These are phyloP conservation scores for Phanerochaete sordida DNA, from an alignment of 768 basidiomycete genomes.

Conservation along the genomic window DNA sequence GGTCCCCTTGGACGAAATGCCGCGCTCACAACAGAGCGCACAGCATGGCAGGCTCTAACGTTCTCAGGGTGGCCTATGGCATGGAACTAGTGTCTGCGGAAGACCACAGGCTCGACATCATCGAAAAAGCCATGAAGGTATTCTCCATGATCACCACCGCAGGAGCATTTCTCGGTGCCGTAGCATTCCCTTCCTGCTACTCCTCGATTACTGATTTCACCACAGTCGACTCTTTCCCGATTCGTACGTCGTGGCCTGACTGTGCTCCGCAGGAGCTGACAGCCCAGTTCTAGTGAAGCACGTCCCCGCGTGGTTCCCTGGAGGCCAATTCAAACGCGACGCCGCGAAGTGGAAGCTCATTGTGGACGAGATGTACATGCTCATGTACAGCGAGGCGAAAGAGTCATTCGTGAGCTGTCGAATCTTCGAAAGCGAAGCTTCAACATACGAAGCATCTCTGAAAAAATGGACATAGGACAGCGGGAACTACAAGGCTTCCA, in stretches of 20 bases:
- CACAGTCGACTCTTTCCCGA: background rate
- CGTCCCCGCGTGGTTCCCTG: constrained; percentile 20
- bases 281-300: constrained; percentile 14
- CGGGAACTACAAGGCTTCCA: too few relatives aligned
- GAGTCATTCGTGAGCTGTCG: background rate
- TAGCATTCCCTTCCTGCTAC: too few relatives aligned
- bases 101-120: too few relatives aligned
- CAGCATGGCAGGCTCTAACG: too few relatives aligned
- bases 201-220: background rate
- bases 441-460: too few relatives aligned
- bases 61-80: too few relatives aligned
- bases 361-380: constrained; percentile 6
- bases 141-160: background rate
- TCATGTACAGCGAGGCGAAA: background rate
- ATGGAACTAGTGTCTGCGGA: too few relatives aligned
- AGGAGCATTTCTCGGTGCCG: background rate
- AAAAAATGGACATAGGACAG: too few relatives aligned
- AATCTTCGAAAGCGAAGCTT: too few relatives aligned
- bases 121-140: background rate
- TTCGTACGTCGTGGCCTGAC: background rate
- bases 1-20: too few relatives aligned
- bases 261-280: background rate
- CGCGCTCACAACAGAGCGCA: too few relatives aligned
- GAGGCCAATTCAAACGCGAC: constrained; percentile 13
- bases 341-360: constrained; percentile 10